Base-by-base conservation (phyloP, 2,329 filamentous ascomycete genomes). In the Sclerotinia minor region DNA sequence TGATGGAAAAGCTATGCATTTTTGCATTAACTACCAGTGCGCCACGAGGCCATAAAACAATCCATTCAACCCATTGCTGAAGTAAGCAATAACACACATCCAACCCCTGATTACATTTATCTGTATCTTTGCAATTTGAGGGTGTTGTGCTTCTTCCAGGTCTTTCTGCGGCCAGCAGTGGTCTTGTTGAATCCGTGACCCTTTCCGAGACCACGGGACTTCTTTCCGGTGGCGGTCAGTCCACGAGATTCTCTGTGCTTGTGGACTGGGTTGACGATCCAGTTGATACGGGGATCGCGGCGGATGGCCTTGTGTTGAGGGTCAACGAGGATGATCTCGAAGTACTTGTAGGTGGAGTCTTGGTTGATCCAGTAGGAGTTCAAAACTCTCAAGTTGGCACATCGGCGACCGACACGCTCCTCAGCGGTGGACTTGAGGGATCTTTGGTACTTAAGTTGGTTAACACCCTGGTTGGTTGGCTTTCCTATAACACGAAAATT, bases 361-460 rank as follows among this genome's bases (percentile, higher is more conserved):
- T 98, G 93, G 92, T 99, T 99, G 88, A 99, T 92, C 96, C 96
- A 99, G 94, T 99, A 99, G 74, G 94, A 98, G 92, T 99, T 99
- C 80, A 99, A 91, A 80, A 99, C 95, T 81, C 95, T 93, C 83
- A 99, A 85, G 87, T 99, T 99, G 85, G 94, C 93, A 87, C 94
- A 97, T 82, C 94, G 94, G 83, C 94, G 94, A 80, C 96, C 95
- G 81, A 99, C 94, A 91, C 95, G 95, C 91, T 99, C 95, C 88
- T 99, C 96, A 79, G 96, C 96, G 78, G 95, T 99, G 79, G 94
- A 88, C 83, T 91, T 91, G 82, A 98, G 94, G 76, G 95, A 98
- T 83, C 94, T 92, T 90, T 99, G 96, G 91, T 98, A 99, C 89
- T 99, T 99, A 82, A 99, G 93, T 89, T 99, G 95, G 90, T 99